Conservation (phyloP, 805 yeast species). For the Teunomyces pallodes region DNA sequence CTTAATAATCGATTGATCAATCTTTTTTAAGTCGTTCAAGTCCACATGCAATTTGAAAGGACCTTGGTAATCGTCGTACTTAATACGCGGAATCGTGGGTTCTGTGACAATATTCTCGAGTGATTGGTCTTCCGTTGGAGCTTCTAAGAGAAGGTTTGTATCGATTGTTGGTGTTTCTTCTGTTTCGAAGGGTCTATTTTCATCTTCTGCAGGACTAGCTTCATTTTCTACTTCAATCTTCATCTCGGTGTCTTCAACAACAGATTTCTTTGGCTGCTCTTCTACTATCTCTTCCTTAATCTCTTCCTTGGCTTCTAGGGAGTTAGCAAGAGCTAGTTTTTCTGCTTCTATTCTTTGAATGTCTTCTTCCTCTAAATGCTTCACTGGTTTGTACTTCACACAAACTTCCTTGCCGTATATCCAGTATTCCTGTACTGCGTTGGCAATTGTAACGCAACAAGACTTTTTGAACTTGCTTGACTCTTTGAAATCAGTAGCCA, state of each 20-base stretch:
- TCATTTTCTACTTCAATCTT: neutral
- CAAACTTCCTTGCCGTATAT: slow-evolving; percentile 64
- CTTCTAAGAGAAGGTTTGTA: slow-evolving; percentile 26
- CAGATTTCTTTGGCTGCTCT: neutral
- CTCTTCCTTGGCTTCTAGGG: neutral
- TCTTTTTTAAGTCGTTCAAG: slow-evolving; percentile 39
- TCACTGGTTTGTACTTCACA: slow-evolving; percentile 50
- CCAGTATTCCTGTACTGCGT: slow-evolving; percentile 78
- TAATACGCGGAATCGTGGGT: neutral
- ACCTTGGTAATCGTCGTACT: slow-evolving; percentile 2
- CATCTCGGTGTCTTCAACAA: neutral
- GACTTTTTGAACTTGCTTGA: slow-evolving; percentile 67
- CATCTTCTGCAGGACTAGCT: slow-evolving; percentile 4
- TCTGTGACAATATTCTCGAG: neutral
- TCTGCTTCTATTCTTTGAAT: slow-evolving; percentile 1
- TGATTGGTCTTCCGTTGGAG: slow-evolving; percentile 3
- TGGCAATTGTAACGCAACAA: slow-evolving; percentile 66
- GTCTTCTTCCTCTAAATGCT: slow-evolving; percentile 13
- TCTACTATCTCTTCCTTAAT: neutral
- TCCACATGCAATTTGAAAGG: slow-evolving; percentile 50
- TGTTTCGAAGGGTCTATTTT: slow-evolving; percentile 2
- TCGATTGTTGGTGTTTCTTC: slow-evolving; percentile 29
- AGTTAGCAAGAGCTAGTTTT: neutral
- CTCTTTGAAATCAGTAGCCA: slow-evolving; percentile 75
- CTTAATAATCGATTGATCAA: slow-evolving; percentile 47